Evolutionary conservation across 495 filamentous ascomycete genomes (phyloP), one percentile per base, ranked within the genome.

Genomic region (Penicillium mononematosum): DNA sequence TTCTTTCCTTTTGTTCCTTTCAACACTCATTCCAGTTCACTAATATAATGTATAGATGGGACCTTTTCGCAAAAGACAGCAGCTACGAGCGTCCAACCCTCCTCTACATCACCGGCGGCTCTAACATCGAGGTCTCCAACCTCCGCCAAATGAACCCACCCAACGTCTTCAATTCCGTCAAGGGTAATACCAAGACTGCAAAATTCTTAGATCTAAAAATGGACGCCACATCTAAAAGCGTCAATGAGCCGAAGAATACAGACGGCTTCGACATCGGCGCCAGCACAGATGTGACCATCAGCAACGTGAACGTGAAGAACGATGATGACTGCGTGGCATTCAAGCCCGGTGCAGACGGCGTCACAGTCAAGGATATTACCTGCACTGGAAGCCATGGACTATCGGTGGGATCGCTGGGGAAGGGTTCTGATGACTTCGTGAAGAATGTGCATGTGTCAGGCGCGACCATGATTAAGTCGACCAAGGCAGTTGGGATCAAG

Each of bases 311-410:
- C 2, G 69, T 79, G n/a, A 65, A 56, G 20, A 79, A 79, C 52
- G 66, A 78, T 45, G 77, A 80, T 41, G 75, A 78, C 67, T 80
- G 76, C 38, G 69, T 80, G 11, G 77, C 76, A 0, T 75, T 80
- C 48, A 78, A 78, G 42, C 70, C 75, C 0, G 73, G 74, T 12
- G 64, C 70, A 3, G 67, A 75, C 47, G 68, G 70, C 36, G 64
- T 77, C 12, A 75, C 69, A 0, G 72, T 76, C 3, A 66, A 56
- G 2, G 57, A 64, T 20, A 69, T 76, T 7, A 69, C 66, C 29
- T 78, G 75, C 58, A 74, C 61, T n/a, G 75, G 75, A 8, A 73
- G 70, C 9, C 75, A 78, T 45, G 75, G 75, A 4, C 45, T 78
- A 1, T 76, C 71, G 4, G 73, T 78, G 6, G 75, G 75, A 3